Evolutionary conservation across 305 asterid genomes (phyloP).

Genomic region (Fraxinus floribunda): DNA sequence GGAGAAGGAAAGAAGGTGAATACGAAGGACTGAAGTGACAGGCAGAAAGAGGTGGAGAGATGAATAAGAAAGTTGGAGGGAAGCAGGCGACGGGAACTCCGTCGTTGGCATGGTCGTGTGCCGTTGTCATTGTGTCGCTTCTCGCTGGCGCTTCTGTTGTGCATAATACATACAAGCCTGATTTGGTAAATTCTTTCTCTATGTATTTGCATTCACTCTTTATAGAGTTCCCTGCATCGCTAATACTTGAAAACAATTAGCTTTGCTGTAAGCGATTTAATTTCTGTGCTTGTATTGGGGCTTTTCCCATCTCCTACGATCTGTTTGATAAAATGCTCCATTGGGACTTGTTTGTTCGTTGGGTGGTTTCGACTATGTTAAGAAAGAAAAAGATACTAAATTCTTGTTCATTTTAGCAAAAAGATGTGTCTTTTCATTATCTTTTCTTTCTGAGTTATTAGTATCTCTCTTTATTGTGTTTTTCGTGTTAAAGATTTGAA

Average conservation of each 20-base stretch:
- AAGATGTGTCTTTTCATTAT: background rate
- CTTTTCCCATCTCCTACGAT: background rate
- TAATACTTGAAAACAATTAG: background rate
- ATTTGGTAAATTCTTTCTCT: slow-evolving; percentile 45
- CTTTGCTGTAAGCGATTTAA: background rate
- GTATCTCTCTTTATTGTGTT: background rate
- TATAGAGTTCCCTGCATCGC: background rate
- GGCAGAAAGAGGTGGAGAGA: slow-evolving; percentile 5
- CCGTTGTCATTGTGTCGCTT: slow-evolving; percentile 64
- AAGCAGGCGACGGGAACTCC: slow-evolving; percentile 75
- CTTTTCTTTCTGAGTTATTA: background rate
- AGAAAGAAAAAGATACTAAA: background rate
- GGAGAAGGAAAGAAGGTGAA: background rate
- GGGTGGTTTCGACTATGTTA: background rate
- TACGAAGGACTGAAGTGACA: background rate
- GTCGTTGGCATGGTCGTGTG: slow-evolving; percentile 76
- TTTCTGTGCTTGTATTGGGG: background rate
- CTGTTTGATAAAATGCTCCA: slow-evolving; percentile 51
- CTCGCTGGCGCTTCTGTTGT: slow-evolving; percentile 81
- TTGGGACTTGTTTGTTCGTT: background rate
- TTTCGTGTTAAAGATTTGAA: background rate
- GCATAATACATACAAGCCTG: slow-evolving; percentile 74
- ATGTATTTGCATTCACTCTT: background rate
- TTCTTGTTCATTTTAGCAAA: background rate
- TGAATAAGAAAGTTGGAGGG: slow-evolving; percentile 70